Conservation (phyloP, 768 basidiomycete species). For the Mycena venus region DNA sequence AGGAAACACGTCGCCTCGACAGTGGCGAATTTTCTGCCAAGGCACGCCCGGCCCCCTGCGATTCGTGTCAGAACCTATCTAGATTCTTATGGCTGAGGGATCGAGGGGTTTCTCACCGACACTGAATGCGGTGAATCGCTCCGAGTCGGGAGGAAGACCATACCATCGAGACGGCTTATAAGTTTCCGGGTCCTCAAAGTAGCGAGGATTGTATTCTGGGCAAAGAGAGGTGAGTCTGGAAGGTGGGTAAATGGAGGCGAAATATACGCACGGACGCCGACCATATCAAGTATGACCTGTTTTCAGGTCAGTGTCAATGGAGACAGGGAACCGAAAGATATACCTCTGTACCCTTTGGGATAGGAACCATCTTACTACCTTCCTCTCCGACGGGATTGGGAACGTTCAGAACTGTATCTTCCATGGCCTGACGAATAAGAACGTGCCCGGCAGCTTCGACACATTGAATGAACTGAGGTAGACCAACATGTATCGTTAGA, state of each 20-base stretch:
- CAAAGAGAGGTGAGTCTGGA: not conserved
- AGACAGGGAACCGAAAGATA: not conserved
- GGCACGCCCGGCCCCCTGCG: conserved; percentile 20
- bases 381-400: conserved; percentile 43
- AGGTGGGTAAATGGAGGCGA: conserved; percentile 4
- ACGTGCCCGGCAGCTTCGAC: conserved; percentile 37
- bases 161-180: conserved; percentile 68
- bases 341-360: conserved; percentile 39
- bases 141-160: conserved; percentile 55
- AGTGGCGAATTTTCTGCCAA: conserved; percentile 16
- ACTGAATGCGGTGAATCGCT: conserved; percentile 62
- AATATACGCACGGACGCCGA: conserved; percentile 40
- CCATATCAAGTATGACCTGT: conserved; percentile 43
- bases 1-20: conserved; percentile 9
- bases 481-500: not conserved
- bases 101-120: conserved; percentile 30
- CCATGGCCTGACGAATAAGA: conserved; percentile 42
- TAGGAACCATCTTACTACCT: conserved; percentile 34
- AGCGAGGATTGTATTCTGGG: conserved; percentile 64
- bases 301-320: conserved; percentile 20
- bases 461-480: not conserved
- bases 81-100: not conserved
- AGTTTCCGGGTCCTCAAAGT: conserved; percentile 60
- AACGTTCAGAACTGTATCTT: conserved; percentile 43
- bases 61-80: too few relatives aligned